Conservation (phyloP, 805 yeast species). For the Dipodascopsis uninucleata region DNA sequence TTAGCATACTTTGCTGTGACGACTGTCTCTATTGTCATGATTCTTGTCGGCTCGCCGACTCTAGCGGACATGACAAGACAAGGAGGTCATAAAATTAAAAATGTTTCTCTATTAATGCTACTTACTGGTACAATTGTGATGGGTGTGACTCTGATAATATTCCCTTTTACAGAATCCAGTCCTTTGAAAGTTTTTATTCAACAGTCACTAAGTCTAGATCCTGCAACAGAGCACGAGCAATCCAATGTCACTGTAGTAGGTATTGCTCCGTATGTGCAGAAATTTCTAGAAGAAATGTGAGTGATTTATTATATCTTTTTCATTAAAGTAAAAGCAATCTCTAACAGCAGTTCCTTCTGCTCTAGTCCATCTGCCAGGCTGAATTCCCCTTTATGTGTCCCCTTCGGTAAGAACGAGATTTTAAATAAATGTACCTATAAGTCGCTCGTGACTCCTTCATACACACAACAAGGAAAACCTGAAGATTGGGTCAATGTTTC, state of each 20-base stretch:
- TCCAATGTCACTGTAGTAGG: slow-evolving; percentile 13
- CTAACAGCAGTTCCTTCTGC: neutral
- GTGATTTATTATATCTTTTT: neutral
- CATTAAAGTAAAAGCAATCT: too few species aligned
- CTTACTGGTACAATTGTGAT: slow-evolving; percentile 1
- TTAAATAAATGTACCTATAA: slow-evolving; percentile 15
- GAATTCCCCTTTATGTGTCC: neutral
- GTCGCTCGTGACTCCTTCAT: slow-evolving; percentile 8
- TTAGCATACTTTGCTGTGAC: slow-evolving; percentile 7
- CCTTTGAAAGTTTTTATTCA: slow-evolving; percentile 21
- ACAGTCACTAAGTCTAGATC: slow-evolving; percentile 14
- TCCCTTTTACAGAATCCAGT: slow-evolving; percentile 11
- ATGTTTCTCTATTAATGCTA: slow-evolving; percentile 13
- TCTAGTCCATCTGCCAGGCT: slow-evolving; percentile 14
- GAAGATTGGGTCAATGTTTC: slow-evolving; percentile 5
- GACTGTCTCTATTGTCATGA: slow-evolving; percentile 1
- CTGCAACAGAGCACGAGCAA: slow-evolving; percentile 4
- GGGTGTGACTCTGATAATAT: slow-evolving; percentile 6
- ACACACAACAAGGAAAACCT: slow-evolving; percentile 9
- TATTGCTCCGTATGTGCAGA: slow-evolving; percentile 5
- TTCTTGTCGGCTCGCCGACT: too few species aligned
- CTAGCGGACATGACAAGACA: too few species aligned
- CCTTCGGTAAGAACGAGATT: slow-evolving; percentile 5
- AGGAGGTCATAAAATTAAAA: too few species aligned
- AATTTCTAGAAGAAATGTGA: slow-evolving; percentile 9